phyloP scores from a whole-genome alignment of 345 rosid species.

The Murraya koenigii region DNA sequence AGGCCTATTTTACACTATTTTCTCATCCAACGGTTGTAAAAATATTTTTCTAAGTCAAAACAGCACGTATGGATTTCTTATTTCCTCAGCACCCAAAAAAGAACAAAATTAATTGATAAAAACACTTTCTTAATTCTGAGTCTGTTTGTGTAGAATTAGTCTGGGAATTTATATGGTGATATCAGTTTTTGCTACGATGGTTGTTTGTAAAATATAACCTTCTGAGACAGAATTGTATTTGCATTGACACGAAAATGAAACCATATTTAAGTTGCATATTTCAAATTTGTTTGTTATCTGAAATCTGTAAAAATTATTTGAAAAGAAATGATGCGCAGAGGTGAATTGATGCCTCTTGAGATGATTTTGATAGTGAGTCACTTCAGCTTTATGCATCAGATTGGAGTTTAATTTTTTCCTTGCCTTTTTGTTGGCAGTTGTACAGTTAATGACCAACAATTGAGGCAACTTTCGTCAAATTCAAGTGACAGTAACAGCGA shows the following conservation, averaged over 20 bases:
- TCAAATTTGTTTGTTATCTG: background rate
- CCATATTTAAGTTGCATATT: background rate
- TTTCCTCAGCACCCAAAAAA: background rate
- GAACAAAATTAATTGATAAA: background rate
- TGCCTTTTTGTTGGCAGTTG: slow-evolving; percentile 39
- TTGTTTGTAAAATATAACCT: background rate
- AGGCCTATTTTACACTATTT: background rate
- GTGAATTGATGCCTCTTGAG: background rate
- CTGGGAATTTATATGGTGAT: background rate
- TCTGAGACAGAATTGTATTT: background rate
- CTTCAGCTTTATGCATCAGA: background rate
- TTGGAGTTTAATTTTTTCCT: background rate
- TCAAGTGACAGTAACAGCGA: slow-evolving; percentile 42
- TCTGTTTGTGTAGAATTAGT: background rate
- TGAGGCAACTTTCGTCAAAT: slow-evolving; percentile 49
- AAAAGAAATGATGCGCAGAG: background rate
- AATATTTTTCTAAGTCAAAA: background rate
- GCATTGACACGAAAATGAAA: background rate
- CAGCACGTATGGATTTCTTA: background rate
- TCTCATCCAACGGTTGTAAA: background rate
- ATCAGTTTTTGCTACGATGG: background rate
- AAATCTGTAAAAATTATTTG: background rate
- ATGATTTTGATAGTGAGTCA: background rate
- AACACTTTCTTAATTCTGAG: background rate
- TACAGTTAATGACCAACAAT: slow-evolving; percentile 31